Evolutionary conservation across 495 filamentous ascomycete species (phyloP).

Genomic region (Penicillium tannophilum): DNA sequence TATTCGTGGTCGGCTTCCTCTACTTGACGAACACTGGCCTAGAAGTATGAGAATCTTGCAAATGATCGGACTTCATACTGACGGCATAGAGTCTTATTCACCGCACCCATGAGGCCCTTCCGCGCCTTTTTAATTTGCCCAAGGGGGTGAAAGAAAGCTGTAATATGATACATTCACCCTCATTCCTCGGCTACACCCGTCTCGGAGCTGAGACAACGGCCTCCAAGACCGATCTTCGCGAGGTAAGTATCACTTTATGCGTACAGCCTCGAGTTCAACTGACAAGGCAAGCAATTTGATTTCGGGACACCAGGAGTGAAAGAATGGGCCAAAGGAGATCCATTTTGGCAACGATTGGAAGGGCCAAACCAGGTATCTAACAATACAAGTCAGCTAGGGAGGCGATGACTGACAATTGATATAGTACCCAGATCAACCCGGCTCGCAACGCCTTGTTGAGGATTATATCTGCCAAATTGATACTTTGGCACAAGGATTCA

Average conservation of each 20-base stretch:
- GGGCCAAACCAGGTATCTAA: constrained; percentile 37
- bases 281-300: constrained; percentile 41
- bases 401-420: not conserved
- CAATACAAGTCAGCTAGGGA: not conserved
- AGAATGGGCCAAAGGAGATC: constrained; percentile 63
- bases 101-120: constrained; percentile 68
- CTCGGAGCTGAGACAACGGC: constrained; percentile 54
- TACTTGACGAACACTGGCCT: constrained; percentile 89
- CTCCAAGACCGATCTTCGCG: constrained; percentile 41
- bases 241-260: constrained; percentile 23
- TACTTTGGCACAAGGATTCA: constrained; percentile 69
- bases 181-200: constrained; percentile 53
- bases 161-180: constrained; percentile 83
- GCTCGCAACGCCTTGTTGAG: constrained; percentile 73
- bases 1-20: constrained; percentile 88
- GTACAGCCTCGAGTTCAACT: not conserved
- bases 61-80: constrained; percentile 30
- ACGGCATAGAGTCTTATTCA: constrained; percentile 61
- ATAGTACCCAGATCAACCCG: constrained; percentile 58
- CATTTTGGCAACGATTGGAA: constrained; percentile 64
- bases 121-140: constrained; percentile 79
- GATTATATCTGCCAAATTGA: constrained; percentile 77
- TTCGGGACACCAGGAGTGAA: constrained; percentile 43
- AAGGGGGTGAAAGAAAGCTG: constrained; percentile 73
- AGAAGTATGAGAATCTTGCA: constrained; percentile 40